Percentiles rank a stretch among this genome's conserved stretches.
phyloP scores from a whole-genome alignment of 2,329 filamentous ascomycete species.

The Fusarium cyanostomum region DNA sequence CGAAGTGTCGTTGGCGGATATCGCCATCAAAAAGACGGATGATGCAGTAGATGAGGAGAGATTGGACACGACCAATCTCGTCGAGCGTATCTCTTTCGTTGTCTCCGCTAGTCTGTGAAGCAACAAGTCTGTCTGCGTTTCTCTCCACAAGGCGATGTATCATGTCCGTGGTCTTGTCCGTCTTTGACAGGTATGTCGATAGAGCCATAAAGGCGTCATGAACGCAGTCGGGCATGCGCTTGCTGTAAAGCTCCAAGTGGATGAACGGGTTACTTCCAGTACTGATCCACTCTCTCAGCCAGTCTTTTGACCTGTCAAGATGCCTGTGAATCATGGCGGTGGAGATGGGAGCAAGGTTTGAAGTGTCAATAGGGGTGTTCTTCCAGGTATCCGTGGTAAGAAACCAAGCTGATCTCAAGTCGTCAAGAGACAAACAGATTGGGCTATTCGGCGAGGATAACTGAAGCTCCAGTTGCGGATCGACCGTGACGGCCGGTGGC shows the following conservation, averaged over 20 bases:
- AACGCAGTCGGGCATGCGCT: slow-evolving; percentile 7
- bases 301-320: slow-evolving; percentile 8
- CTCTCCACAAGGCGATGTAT: slow-evolving; percentile 16
- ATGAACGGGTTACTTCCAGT: slow-evolving; percentile 26
- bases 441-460: background rate
- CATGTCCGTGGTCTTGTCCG: slow-evolving; percentile 21
- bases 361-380: background rate
- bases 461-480: background rate
- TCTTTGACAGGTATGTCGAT: slow-evolving; percentile 24
- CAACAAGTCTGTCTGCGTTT: slow-evolving; percentile 8
- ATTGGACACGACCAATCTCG: slow-evolving; percentile 33
- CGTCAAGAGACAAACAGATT: slow-evolving; percentile 7
- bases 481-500: background rate
- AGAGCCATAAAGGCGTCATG: slow-evolving; percentile 22
- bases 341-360: slow-evolving; percentile 4
- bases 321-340: background rate
- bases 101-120: background rate
- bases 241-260: slow-evolving; percentile 16
- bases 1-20: slow-evolving; percentile 32
- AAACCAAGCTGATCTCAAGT: slow-evolving; percentile 30
- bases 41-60: slow-evolving; percentile 36
- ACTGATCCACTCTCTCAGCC: slow-evolving; percentile 22
- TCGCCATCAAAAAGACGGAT: slow-evolving; percentile 40
- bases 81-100: background rate
- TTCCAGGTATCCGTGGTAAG: slow-evolving; percentile 14